These are phyloP conservation scores for Mortierella sp. DNA, from an alignment of 371 early-diverging fungal genomes.

Conservation along the genomic window DNA sequence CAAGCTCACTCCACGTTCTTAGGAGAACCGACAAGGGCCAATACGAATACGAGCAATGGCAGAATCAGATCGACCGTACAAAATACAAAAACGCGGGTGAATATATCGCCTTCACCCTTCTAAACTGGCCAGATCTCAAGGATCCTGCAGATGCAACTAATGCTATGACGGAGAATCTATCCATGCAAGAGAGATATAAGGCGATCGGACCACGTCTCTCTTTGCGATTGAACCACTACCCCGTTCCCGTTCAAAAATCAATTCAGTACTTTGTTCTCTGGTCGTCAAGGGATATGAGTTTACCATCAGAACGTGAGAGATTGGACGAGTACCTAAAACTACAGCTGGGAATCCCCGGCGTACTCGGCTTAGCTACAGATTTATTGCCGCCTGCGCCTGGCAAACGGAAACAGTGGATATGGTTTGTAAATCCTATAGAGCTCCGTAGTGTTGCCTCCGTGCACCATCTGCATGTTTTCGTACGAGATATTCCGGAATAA, in stretches of 20 bases:
- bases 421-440: conserved; percentile 46
- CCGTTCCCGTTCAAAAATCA: conserved; percentile 45
- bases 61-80: conserved; percentile 21
- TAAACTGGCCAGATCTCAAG: conserved; percentile 34
- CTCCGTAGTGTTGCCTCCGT: conserved; percentile 47
- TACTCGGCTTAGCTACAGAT: conserved; percentile 9
- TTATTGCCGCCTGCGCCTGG: conserved; percentile 23
- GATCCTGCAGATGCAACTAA: conserved; percentile 32
- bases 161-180: neutral
- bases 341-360: conserved; percentile 10
- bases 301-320: conserved; percentile 14
- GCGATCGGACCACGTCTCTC: conserved; percentile 33
- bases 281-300: conserved; percentile 47
- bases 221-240: conserved; percentile 43
- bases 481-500: conserved; percentile 20
- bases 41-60: conserved; percentile 52
- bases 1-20: conserved; percentile 27
- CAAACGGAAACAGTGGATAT: conserved; percentile 51
- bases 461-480: conserved; percentile 51
- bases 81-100: conserved; percentile 38
- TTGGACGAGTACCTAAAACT: conserved; percentile 24
- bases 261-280: conserved; percentile 55
- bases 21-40: conserved; percentile 56
- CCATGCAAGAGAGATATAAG: conserved; percentile 8
- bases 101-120: conserved; percentile 35